Base-by-base conservation (phyloP, 1,139 yeast genomes). In the Nakaseomyces glabratus region DNA sequence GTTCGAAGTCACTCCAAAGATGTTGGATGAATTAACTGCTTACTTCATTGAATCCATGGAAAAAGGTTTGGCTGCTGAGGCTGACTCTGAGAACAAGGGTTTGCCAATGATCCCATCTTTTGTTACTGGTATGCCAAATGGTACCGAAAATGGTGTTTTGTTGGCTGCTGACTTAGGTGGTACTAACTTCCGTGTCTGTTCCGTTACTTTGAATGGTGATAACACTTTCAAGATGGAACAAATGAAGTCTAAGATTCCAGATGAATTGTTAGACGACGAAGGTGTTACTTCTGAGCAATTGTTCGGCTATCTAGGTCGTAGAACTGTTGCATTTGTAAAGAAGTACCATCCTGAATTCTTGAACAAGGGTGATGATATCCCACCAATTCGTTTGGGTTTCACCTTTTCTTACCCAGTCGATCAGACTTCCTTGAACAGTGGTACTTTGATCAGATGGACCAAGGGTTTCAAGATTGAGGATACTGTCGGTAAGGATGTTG, bases 341-440 rank as follows among this genome's bases (percentile, higher is more conserved):
- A 70, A 71, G 43, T 76, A 80, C 53, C 93, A 82, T 54, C 55
- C 58, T 2, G 76, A 69, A 19, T 26, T 49, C 17, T 35, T 37
- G 28, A 35, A 29, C 6, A 35, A 36, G 21, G 35, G 35, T 13
- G 26, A 15, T 7, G 20, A 37, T 3, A 18, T 18, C 9, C 59
- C 56, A 15, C 49, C 56, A n/a, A 68, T 81, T 52, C 82, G 80
- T 53, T 60, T 88, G 62, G 97, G 97, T 1, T 86, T 88, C 63
- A 88, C 97, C 1, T 88, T 88, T 55, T 78, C 93, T 10, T 88
- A 86, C 69, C 98, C 98, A 1, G 88, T 85, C 17, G 71, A 78
- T 44, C 97, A 90, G 62, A 77, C 84, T 17, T 80, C 84, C 7
- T 65, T 88, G 47, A 71, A 76, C 52, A 65, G 73, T 8, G 97